Evolutionary conservation across 495 filamentous ascomycete species (phyloP).

Genomic region (Talaromyces trachyspermus): DNA sequence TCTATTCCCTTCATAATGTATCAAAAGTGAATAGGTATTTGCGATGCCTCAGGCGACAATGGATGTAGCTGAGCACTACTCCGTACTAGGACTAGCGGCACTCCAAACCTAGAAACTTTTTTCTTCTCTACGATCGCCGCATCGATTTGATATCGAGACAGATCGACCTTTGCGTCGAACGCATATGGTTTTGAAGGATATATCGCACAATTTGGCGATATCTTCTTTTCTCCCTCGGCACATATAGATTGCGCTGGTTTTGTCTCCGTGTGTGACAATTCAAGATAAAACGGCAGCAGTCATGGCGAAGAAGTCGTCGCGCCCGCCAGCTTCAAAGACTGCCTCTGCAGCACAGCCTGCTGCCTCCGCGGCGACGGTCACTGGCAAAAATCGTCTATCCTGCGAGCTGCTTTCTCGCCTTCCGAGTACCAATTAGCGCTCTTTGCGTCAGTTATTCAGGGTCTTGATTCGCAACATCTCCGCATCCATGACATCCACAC

Average conservation of each 20-base stretch:
- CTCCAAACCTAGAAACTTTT: conserved; percentile 6
- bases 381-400: conserved; percentile 41
- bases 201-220: not conserved
- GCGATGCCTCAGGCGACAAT: no score
- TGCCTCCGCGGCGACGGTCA: conserved; percentile 25
- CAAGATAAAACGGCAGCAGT: conserved; percentile 13
- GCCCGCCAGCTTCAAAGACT: conserved; percentile 36
- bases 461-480: conserved; percentile 51
- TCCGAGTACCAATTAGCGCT: conserved; percentile 48
- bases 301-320: conserved; percentile 48
- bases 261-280: conserved; percentile 1
- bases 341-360: conserved; percentile 41
- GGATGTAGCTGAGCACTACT: not conserved
- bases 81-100: not conserved
- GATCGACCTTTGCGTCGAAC: not conserved
- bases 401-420: conserved; percentile 48
- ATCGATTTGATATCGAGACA: not conserved
- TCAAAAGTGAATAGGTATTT: no score
- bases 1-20: no score
- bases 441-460: conserved; percentile 54
- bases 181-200: no score
- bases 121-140: not conserved
- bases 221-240: not conserved
- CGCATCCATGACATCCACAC: conserved; percentile 54
- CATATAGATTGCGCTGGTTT: not conserved